Evolutionary conservation across 2,329 filamentous ascomycete genomes (phyloP), one percentile per base, ranked within the genome.

Genomic region (Neonectria coccinea): DNA sequence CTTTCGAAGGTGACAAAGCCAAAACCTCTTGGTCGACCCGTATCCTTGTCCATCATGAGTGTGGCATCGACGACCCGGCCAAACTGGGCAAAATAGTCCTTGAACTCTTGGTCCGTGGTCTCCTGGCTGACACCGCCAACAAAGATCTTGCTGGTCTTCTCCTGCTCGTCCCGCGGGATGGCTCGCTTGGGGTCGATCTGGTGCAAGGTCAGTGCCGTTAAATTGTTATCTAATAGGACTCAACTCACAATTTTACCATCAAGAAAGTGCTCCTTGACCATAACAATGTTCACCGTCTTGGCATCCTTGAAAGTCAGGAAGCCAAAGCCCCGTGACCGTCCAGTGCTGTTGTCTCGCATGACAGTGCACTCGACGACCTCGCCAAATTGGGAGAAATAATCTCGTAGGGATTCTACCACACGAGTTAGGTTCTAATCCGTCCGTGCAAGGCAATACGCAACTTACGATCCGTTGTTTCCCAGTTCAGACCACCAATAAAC

Each of bases 1-100:
- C 91, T 97, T 80, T 99, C 96, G 73, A 99, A 99, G 0, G 96
- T 99, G 57, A 99, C 96, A 78, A 99, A 99, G 14, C 96, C 96
- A 75, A 99, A 99, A 2, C 96, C 96, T 76, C 96, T 88, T 3
- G 96, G 96, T 44, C 96, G 89, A n/a, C 96, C 96, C 1, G 96
- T 99, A 79, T 99, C 96, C 81, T 99, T 99, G 79, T 99, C 96
- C 90, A 99, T 99, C 96, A 99, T 99, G 2, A 99, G 88, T 0
- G 96, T 99, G 2, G 96, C 96, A 80, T 99, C 96, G 42, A 99
- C 91, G 20, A 99, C 96, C 66, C 95, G 91, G 29, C 96, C 96
- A 74, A 98, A 99, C 75, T 97, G 93, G 75, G 92, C 93, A 82
- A 99, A 99, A 81, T 97, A 99, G 65, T 96, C 91, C 76, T 93